These are phyloP conservation scores for Cryphonectria japonica DNA, from an alignment of 2,329 filamentous ascomycete genomes.

Conservation along the genomic window DNA sequence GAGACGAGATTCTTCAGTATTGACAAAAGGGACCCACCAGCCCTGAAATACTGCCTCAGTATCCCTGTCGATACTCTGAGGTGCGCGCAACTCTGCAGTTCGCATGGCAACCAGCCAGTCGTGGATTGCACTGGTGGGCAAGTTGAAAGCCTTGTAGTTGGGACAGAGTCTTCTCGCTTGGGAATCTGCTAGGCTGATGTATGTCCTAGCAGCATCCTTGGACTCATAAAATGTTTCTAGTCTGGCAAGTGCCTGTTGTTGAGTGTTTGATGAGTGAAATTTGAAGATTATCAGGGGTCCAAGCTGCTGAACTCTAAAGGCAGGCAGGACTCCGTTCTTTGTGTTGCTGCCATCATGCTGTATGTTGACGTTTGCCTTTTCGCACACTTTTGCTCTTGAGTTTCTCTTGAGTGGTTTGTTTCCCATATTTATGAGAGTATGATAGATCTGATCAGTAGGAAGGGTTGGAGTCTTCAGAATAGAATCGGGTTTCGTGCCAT, in stretches of 20 bases:
- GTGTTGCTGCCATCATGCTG: neutral
- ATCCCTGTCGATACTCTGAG: neutral
- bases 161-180: neutral
- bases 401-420: neutral
- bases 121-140: neutral
- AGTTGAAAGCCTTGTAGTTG: conserved; percentile 13
- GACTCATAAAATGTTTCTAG: conserved; percentile 13
- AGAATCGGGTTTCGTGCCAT: neutral
- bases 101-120: conserved; percentile 12
- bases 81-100: neutral
- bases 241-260: conserved; percentile 16
- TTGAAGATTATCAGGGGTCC: conserved; percentile 28
- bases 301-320: conserved; percentile 37
- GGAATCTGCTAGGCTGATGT: conserved; percentile 2
- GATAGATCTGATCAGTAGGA: too few relatives aligned
- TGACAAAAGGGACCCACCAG: conserved; percentile 10
- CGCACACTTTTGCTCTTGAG: too few relatives aligned
- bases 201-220: neutral
- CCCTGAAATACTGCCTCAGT: neutral
- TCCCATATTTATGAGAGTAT: neutral
- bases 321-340: neutral
- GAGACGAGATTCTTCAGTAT: neutral
- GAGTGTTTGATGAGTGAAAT: neutral
- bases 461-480: neutral
- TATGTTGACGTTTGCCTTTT: neutral